Evolutionary conservation across 371 early-diverging fungal species (phyloP), one percentile per base, ranked within the genome.

Genomic region (Apophysomyces ossiformis): DNA sequence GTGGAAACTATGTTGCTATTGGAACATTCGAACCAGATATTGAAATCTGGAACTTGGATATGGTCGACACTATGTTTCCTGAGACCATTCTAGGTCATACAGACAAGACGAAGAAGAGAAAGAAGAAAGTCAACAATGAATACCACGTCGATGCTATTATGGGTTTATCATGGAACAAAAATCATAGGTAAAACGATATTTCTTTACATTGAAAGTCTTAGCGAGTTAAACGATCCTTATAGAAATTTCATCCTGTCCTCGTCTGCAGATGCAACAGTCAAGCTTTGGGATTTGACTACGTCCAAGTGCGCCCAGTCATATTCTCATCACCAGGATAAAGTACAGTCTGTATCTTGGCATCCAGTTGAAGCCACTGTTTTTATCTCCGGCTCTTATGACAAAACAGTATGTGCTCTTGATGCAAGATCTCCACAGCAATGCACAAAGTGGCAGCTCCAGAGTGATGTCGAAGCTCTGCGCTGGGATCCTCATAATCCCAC

Each of bases 41-140:
- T 63, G 98, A 99, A 75, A 95, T 98, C 62, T 99, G 99, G 99
- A 92, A 98, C 77, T 75, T 97, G 65, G 97, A 99, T 70, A 83
- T 87, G 1, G 72, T 96, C 38, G 99, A 99, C 71, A 83, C 89
- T 37, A 88, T 93, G 85, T 93, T 92, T 73, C 99, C 99, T 6
- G 90, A 93, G 60, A 86, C 92, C 21, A 91, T 98, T 36, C 84
- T 99, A 1, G 98, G 98, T 12, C 84, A 86, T 35, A 84, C 83
- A 59, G 84, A 87, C 64, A 81, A 82, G 54, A 71, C 77, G 37
- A 86, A 87, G 68, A 91, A 88, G 76, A 76, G 84, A 66, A 73
- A 76, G 46, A 77, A 87, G 77, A 87, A 88, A 70, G 78, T 84
- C 35, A 90, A 92, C 70, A 72, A 83, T 36, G 85, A 93, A 35